phyloP scores from a whole-genome alignment of 2,329 filamentous ascomycete species.

The Clarireedia sp. region DNA sequence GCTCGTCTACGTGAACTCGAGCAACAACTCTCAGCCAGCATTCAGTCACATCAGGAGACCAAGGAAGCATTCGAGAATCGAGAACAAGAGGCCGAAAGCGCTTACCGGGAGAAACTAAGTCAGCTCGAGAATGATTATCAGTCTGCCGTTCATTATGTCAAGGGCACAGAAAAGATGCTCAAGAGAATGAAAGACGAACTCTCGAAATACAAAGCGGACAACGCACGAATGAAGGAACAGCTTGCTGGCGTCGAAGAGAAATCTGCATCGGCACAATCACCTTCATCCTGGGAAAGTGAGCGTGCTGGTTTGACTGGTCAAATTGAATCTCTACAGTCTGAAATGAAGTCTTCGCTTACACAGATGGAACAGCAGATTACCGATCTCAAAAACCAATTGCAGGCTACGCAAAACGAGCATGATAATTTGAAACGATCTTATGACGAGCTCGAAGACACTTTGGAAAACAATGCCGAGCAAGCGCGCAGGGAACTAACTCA shows the following conservation, averaged over 20 bases:
- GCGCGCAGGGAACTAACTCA: slow-evolving; percentile 66
- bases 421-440: slow-evolving; percentile 52
- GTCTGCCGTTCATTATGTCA: slow-evolving; percentile 94
- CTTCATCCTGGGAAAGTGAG: slow-evolving; percentile 65
- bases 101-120: slow-evolving; percentile 86
- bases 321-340: slow-evolving; percentile 60
- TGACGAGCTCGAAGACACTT: slow-evolving; percentile 46
- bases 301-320: slow-evolving; percentile 58
- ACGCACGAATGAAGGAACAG: slow-evolving; percentile 73
- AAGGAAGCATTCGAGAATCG: slow-evolving; percentile 70
- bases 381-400: slow-evolving; percentile 61
- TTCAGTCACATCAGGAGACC: slow-evolving; percentile 78
- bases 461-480: slow-evolving; percentile 46
- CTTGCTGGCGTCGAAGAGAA: slow-evolving; percentile 59
- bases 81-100: slow-evolving; percentile 76
- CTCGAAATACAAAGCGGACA: slow-evolving; percentile 83
- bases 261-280: slow-evolving; percentile 35
- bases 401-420: slow-evolving; percentile 58
- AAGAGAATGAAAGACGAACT: slow-evolving; percentile 98
- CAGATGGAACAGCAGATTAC: slow-evolving; percentile 66
- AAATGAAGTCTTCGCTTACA: slow-evolving; percentile 56
- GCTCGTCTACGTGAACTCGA: slow-evolving; percentile 77
- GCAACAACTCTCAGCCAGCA: slow-evolving; percentile 69
- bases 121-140: slow-evolving; percentile 97
- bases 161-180: slow-evolving; percentile 98